Base-by-base conservation (phyloP, 768 basidiomycete species). In the Russula brevipes region DNA sequence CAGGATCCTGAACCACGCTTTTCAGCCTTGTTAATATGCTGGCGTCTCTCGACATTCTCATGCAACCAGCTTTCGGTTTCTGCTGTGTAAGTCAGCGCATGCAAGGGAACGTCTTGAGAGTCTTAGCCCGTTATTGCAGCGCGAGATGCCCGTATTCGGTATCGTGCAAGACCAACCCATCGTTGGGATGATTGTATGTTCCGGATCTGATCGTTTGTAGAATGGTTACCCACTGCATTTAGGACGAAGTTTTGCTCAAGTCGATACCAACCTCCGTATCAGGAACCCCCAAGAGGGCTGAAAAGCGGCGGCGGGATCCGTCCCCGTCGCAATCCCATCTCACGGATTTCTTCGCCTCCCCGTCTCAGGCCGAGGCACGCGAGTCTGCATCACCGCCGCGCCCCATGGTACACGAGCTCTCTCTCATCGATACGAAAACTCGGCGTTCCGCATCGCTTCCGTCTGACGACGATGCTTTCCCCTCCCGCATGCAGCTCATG, bases 121-220 rank as follows among this genome's bases (percentile, higher is more conserved):
- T 35, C 5, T 67, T 51, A 57, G 69, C 6, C 12, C 11, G 6
- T 57, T 38, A 9, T 44, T 63, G 54, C 60, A 92, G 87, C 84
- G 93, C 8, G 94, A 96, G 74, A 79, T 94, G 57, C 91, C 90
- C 4, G 86, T 95, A 2, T 90, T 94, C 65, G 89, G 89, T 0
- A 78, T 91, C 59, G 72, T 92, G 4, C 80, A 88, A 31, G 82
- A 75, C 31, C 77, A 85, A 58, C 75, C 88, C 24, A 79, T 95
- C 16, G 71, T 84, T 31, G 94, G 94, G 1, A 77, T 92, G 38
- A 89, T 95, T 46, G 94, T 89, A 71, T 62, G 80, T 64, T 50
- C 39, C 45, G 9, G 16, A 24, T 50, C 36, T 19, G 45, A 50
- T 35, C 41, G 51, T 41, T 9, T 5, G 24, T 41, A 7, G 17